phyloP scores from a whole-genome alignment of 805 yeast species.

The Yarrowia osloensis region DNA sequence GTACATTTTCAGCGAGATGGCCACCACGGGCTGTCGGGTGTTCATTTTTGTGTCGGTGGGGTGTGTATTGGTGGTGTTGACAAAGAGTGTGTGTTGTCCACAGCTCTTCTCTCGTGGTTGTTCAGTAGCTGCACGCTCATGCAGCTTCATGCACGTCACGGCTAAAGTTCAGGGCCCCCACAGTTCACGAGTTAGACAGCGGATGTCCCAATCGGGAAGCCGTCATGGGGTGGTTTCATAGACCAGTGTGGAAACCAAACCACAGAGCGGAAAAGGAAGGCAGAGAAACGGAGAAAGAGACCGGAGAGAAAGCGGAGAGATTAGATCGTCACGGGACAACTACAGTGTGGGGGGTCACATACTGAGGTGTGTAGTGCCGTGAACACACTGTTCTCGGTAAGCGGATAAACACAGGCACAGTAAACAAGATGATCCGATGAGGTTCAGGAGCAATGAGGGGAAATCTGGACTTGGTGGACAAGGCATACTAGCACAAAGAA shows the following conservation, averaged over 20 bases:
- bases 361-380: no score
- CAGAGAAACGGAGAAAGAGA: neutral
- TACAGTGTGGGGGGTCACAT: neutral
- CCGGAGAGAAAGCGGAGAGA: no score
- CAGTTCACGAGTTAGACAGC: neutral
- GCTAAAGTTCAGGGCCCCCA: neutral
- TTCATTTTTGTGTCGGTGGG: neutral
- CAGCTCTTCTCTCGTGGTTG: neutral
- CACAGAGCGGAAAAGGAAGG: neutral
- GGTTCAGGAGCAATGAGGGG: neutral
- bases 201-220: constrained; percentile 15
- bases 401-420: no score
- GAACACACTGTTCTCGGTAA: no score
- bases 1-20: constrained; percentile 29
- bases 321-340: neutral
- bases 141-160: neutral
- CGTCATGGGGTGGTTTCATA: constrained; percentile 11
- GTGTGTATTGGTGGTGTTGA: neutral
- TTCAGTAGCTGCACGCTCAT: neutral
- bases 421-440: neutral
- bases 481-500: no score
- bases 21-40: constrained; percentile 17
- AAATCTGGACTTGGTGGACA: no score
- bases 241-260: constrained; percentile 7
- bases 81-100: neutral